Base-by-base conservation (phyloP, 441 rosid genomes). In the Biscutella auriculata region DNA sequence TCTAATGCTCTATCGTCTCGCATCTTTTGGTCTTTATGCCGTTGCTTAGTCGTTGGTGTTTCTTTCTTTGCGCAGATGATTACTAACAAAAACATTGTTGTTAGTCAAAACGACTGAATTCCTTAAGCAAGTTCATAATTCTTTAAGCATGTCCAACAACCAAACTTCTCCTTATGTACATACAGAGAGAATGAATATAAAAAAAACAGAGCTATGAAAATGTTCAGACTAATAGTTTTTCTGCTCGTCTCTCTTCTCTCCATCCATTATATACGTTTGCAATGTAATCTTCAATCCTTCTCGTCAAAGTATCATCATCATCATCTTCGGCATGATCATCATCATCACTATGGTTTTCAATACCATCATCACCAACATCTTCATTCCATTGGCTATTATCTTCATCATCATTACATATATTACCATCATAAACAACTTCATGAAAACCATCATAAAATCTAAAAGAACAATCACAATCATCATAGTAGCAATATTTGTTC, bases 51-150 rank as follows among this genome's bases (percentile, higher is more conserved):
- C 29, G 7, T 9, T 29, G 5, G 16, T 43, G 29, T 16, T 25
- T 41, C 19, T n/a, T 8, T 55, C 19, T 53, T 67, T 95, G 89
- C 81, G 2, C 85, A 82, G n/a, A n/a, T n/a, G n/a, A n/a, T n/a
- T n/a, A n/a, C n/a, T n/a, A n/a, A n/a, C n/a, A n/a, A n/a, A n/a
- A n/a, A n/a, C n/a, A n/a, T n/a, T n/a, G n/a, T n/a, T n/a, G n/a
- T n/a, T n/a, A n/a, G n/a, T n/a, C n/a, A n/a, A n/a, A n/a, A n/a
- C n/a, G n/a, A n/a, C n/a, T n/a, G n/a, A n/a, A n/a, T n/a, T n/a
- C n/a, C n/a, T n/a, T n/a, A n/a, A n/a, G n/a, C n/a, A n/a, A n/a
- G n/a, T n/a, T n/a, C n/a, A n/a, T n/a, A n/a, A n/a, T n/a, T n/a
- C n/a, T n/a, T n/a, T n/a, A n/a, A n/a, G n/a, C n/a, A n/a, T n/a